Evolutionary conservation across 1,284 basidiomycete species (phyloP), one percentile per base, ranked within the genome.

Genomic region (Mycena citricolor): DNA sequence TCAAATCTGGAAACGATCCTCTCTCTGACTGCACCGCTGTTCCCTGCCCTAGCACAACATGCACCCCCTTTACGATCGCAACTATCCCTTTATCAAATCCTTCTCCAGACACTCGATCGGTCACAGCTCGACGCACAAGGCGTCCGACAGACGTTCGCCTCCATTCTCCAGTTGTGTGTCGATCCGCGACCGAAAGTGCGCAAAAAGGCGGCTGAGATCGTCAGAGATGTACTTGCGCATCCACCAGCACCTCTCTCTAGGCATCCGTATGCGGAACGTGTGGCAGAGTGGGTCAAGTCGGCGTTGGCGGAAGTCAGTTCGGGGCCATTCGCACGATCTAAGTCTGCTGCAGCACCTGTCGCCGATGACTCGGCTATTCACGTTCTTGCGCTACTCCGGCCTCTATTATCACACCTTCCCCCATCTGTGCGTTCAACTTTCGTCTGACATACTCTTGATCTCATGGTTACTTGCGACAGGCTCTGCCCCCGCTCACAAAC

Each of bases 141-240:
- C 64, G 76, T 88, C 55, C 80, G 88, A 34, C 84, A 90, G 60
- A 73, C 79, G 2, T 93, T 90, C 66, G 82, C 83, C 24, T 82
- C 83, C 17, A 71, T 95, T 35, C 71, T 99, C 35, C 83, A 89
- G 48, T 70, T 98, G 38, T 86, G 83, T 55, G 72, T 93, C 38
- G 95, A 99, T 69, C 77, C 84, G 2, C 74, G 95, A 33, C 95
- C 97, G 26, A 98, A 99, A 70, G 92, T 99, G 35, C 82, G 97
- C 45, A 94, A 84, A 66, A 81, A 86, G 53, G 94, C 95, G 8
- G 86, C 88, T 44, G 93, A 97, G 56, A 79, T 90, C 17, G 77
- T 99, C 30, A 77, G 76, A 52, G 84, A 90, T 54, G 74, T 94
- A 4, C 73, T 94, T 21, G 70, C 74, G 5, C 74, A 76, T 11